These are phyloP conservation scores for Phytophthora cryptogea DNA, from an alignment of 352 stramenopile genomes.

Conservation along the genomic window DNA sequence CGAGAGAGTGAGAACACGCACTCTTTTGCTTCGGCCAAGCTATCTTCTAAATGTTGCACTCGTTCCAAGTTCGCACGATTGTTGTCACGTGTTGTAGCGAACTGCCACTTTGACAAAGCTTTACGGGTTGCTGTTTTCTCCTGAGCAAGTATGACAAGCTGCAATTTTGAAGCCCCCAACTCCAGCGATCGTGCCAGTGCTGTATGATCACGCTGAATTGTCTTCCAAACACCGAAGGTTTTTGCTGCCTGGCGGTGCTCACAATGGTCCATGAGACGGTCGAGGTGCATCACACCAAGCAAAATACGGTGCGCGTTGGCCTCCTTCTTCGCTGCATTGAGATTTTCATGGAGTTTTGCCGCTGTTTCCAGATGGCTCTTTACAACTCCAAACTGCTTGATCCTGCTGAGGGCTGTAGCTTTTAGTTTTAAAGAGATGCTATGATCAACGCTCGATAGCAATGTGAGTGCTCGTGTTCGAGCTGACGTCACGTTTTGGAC, in stretches of 20 bases:
- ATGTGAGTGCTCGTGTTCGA: conserved; percentile 18
- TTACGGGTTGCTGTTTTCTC: conserved; percentile 16
- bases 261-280: conserved; percentile 27
- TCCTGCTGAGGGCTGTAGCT: conserved; percentile 28
- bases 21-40: conserved; percentile 66
- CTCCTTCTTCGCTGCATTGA: conserved; percentile 16
- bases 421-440: conserved; percentile 25
- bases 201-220: conserved; percentile 9
- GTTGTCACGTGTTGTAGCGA: conserved; percentile 29
- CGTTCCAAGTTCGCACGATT: conserved; percentile 28
- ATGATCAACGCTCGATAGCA: conserved; percentile 20
- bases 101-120: conserved; percentile 39
- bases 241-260: conserved; percentile 31
- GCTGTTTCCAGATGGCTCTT: conserved; percentile 4
- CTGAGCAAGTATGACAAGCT: conserved; percentile 25
- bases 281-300: conserved; percentile 29
- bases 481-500: conserved; percentile 20
- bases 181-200: conserved; percentile 6
- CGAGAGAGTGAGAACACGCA: conserved; percentile 72
- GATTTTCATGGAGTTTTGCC: conserved; percentile 15
- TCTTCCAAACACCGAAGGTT: conserved; percentile 26
- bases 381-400: conserved; percentile 16
- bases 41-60: conserved; percentile 32
- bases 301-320: conserved; percentile 9
- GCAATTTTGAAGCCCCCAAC: conserved; percentile 32